Evolutionary conservation across 2,329 filamentous ascomycete species (phyloP), one percentile per base, ranked within the genome.

Genomic region (Rhexocercosporidium sp.): DNA sequence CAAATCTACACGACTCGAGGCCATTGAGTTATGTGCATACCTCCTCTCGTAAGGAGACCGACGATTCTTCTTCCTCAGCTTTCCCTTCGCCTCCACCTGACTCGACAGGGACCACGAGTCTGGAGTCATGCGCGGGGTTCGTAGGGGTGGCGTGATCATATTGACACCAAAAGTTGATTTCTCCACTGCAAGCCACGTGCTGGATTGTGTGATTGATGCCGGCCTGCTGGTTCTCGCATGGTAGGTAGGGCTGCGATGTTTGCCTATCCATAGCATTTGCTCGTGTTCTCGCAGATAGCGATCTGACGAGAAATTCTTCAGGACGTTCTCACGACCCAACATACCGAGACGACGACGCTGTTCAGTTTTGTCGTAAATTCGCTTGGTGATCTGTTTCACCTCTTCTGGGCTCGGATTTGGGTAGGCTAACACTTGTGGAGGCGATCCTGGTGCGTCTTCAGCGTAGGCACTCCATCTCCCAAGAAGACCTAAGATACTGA

Each of bases 281-380:
- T 88, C 86, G 74, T 88, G 86, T 73, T 88, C 86, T 47, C 87
- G 83, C 29, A 88, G 81, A 73, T 88, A 89, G 0, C 86, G 81
- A 56, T 87, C 84, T 3, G 86, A 85, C 54, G 83, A 83, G 75
- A 89, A 89, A 16, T 82, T 85, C 71, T 86, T 86, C 63, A 87
- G 83, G 3, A 89, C 86, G 49, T 88, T 87, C 53, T 80, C 79
- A 27, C 87, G 82, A 1, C 84, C 84, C 77, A 84, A 83, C 82
- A 89, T 86, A 54, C 87, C 86, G 2, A 89, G 79, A 67, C 83
- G 83, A 70, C 84, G 81, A 29, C 86, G 84, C 71, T 86, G 81
- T 0, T 82, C 79, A 11, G 79, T 81, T 75, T 87, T 86, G 14
- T 84, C 83, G 73, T 87, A 87, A 84, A 88, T 87, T 34, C 85